phyloP scores from a whole-genome alignment of 495 filamentous ascomycete genomes.

The Lasiosphaeriaceae sp. region DNA sequence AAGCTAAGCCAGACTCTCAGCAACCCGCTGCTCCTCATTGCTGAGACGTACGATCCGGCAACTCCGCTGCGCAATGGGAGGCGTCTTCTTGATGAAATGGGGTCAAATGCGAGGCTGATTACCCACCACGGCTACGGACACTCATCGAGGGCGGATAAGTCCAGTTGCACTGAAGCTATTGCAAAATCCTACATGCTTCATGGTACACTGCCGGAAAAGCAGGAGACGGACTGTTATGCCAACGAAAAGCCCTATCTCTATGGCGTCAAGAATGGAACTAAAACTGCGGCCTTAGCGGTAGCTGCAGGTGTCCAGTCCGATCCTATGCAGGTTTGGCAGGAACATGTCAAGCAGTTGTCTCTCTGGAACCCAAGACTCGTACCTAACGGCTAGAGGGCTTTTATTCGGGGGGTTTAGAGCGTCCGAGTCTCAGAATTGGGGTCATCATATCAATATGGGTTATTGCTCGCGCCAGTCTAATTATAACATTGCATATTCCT shows the following conservation, averaged over 20 bases:
- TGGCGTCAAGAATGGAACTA: conserved; percentile 8
- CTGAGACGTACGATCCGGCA: conserved; percentile 45
- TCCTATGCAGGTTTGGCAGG: conserved; percentile 22
- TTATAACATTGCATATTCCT: too few relatives aligned
- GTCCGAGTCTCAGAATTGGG: too few relatives aligned
- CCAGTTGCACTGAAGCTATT: conserved; percentile 38
- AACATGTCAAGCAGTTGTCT: conserved; percentile 25
- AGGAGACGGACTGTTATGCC: conserved; percentile 40
- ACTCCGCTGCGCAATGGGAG: conserved; percentile 45
- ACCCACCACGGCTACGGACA: conserved; percentile 48
- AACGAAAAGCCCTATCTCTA: conserved; percentile 40
- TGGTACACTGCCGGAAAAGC: conserved; percentile 33
- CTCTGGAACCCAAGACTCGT: conserved; percentile 19
- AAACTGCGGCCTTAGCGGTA: neutral
- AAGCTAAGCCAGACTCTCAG: conserved; percentile 38
- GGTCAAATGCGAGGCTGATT: conserved; percentile 38
- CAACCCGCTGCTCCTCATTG: conserved; percentile 41
- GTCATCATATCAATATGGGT: too few relatives aligned
- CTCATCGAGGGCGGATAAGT: conserved; percentile 34
- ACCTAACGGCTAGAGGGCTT: neutral
- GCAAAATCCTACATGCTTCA: conserved; percentile 35
- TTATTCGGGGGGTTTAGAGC: too few relatives aligned
- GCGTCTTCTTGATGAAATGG: conserved; percentile 40
- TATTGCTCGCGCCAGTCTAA: too few relatives aligned
- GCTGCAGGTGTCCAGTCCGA: conserved; percentile 6